Conservation (phyloP, 2,329 filamentous ascomycete genomes). For the Ceratocystis harringtonii region DNA sequence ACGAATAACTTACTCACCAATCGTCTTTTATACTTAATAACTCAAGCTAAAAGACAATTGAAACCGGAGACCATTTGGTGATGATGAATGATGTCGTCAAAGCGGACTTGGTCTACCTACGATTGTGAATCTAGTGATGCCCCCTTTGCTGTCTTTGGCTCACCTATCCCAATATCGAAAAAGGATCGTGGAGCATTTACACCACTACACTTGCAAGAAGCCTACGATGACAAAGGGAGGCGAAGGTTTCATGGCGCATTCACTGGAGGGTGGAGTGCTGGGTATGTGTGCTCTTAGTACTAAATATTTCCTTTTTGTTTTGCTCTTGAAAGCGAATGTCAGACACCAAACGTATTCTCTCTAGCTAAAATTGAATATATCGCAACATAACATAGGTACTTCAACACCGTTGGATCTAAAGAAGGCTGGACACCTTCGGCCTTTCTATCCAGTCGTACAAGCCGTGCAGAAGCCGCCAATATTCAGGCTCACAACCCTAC, state of each 20-base stretch:
- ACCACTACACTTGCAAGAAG: conserved; percentile 96
- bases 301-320: neutral
- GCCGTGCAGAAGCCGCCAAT: conserved; percentile 39
- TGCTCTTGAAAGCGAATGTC: neutral
- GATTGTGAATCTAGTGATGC: conserved; percentile 60
- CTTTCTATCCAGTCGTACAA: conserved; percentile 77
- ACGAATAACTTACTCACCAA: no score
- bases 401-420: conserved; percentile 95
- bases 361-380: conserved; percentile 19
- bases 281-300: conserved; percentile 32
- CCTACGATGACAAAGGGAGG: conserved; percentile 78
- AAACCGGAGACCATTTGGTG: neutral
- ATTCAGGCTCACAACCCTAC: neutral
- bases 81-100: conserved; percentile 47
- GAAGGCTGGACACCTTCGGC: conserved; percentile 91
- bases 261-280: conserved; percentile 90
- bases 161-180: conserved; percentile 66
- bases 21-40: neutral
- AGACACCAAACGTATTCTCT: neutral
- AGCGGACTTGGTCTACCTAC: conserved; percentile 63
- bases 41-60: neutral
- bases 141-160: conserved; percentile 69
- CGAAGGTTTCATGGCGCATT: conserved; percentile 92
- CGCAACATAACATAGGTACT: conserved; percentile 50
- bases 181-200: conserved; percentile 85